Base-by-base conservation (phyloP, 306 rosid species). In the Hippophae gyantsensis region DNA sequence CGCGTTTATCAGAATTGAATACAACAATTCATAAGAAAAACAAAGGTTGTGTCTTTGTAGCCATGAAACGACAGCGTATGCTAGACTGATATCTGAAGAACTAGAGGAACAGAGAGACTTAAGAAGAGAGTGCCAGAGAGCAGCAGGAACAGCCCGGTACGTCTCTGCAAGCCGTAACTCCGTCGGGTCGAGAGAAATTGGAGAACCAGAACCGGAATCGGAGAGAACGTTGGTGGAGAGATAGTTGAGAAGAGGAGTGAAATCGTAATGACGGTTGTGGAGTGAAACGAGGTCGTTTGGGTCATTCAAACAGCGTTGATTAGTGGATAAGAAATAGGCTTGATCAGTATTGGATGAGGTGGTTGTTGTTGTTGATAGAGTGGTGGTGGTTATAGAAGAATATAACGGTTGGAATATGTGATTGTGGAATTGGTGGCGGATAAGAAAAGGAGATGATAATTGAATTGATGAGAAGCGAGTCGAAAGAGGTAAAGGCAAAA, bases 1-100 rank as follows among this genome's bases (percentile, higher is more conserved):
- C 13, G 95, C 97, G 85, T 90, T 89, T 69, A 90, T 90, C 45
- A 90, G 85, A 48, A 90, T 90, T 7, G 97, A 90, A 69, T 86
- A 90, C 41, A 90, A 86, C 13, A 90, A 71, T 74, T 90, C 95
- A 64, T 90, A 90, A 0, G 97, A 86, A 84, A 80, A 90, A 61
- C 97, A 90, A 43, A 90, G 84, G 25, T 90, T 90, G 84, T 90
- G 97, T 57, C 74, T 86, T 50, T 84, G 84, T 23, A 90, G 89
- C 97, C 97, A 86, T 7, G 86, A 75, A 62, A 90, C 97, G 63
- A 86, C 86, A 61, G 79, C 79, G 75, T 86, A 90, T 3, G 94
- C 97, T 9, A 84, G 72, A 4, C 68, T 69, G 10, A 90, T 74
- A 8, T 32, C 38, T 32, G 90, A 79, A 13, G 82, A 57, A 12